A percentile compares a stretch with the other conserved stretches of the same genome.
phyloP scores from a whole-genome alignment of 73 alveolate genomes.

The Halteria grandinella region DNA sequence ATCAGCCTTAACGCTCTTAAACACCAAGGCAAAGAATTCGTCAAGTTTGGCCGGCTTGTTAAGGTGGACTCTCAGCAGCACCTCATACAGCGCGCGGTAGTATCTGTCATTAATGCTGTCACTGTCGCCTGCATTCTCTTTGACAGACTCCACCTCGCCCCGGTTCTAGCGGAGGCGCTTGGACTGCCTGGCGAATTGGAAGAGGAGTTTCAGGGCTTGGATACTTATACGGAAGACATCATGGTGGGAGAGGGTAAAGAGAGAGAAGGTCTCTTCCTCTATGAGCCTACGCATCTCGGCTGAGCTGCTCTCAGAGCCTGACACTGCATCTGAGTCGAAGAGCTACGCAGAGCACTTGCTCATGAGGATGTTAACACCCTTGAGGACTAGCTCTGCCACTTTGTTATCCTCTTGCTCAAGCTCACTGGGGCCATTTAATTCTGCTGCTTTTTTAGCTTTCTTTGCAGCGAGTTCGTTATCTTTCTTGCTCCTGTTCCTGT shows the following conservation, averaged over 20 bases:
- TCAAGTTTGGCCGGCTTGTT: conserved; percentile 74
- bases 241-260: conserved; percentile 82
- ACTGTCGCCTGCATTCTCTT: not conserved
- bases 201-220: conserved; percentile 80
- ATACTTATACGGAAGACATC: conserved; percentile 76
- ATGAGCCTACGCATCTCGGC: conserved; percentile 70
- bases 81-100: conserved; percentile 88
- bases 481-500: conserved; percentile 68
- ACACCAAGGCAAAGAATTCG: conserved; percentile 68
- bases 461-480: not conserved
- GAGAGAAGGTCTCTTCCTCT: conserved; percentile 76
- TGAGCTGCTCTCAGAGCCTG: conserved; percentile 44
- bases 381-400: conserved; percentile 75
- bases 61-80: conserved; percentile 70
- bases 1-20: conserved; percentile 82
- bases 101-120: conserved; percentile 78
- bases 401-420: conserved; percentile 67
- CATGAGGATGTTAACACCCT: conserved; percentile 62
- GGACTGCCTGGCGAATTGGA: conserved; percentile 75
- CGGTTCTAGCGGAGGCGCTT: conserved; percentile 37
- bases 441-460: not conserved
- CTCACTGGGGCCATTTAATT: conserved; percentile 35
- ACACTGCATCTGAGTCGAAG: too few relatives aligned
- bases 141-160: not conserved
- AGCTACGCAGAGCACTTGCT: conserved; percentile 3